Percentiles rank a stretch among this genome's conserved stretches.
Conservation (phyloP, 2,329 filamentous ascomycete genomes). For the Claviceps sp. region DNA sequence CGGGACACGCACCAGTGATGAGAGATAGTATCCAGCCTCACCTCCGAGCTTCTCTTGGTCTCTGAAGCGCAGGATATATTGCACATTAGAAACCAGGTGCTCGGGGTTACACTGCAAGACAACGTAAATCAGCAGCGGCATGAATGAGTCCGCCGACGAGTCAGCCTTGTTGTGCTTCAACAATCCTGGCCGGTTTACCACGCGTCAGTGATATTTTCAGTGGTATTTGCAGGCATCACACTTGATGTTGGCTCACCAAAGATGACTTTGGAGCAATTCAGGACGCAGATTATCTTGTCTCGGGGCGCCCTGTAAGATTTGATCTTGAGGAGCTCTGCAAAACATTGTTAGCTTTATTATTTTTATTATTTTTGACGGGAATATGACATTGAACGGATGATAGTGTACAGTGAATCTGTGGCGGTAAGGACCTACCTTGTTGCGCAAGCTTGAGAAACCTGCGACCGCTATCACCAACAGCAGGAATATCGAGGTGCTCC, state of each 20-base stretch:
- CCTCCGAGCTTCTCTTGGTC: constrained; percentile 95
- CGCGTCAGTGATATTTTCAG: not conserved
- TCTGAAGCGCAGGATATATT: constrained; percentile 92
- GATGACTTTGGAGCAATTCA: constrained; percentile 99
- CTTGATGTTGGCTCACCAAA: constrained; percentile 49
- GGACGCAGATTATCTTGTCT: constrained; percentile 95
- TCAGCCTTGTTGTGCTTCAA: constrained; percentile 86
- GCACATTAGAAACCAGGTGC: constrained; percentile 90
- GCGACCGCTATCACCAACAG: constrained; percentile 71
- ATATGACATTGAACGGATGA: not conserved
- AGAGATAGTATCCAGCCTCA: constrained; percentile 97
- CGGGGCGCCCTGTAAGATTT: constrained; percentile 92
- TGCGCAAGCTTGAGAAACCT: constrained; percentile 83
- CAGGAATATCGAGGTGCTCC: constrained; percentile 83
- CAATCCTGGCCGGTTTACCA: constrained; percentile 47
- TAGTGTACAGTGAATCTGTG: not conserved
- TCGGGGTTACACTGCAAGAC: constrained; percentile 90
- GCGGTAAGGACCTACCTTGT: constrained; percentile 43
- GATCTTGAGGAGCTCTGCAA: constrained; percentile 77
- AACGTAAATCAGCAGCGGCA: constrained; percentile 89
- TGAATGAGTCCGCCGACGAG: constrained; percentile 91
- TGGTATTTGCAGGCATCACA: too few species aligned
- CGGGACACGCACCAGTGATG: constrained; percentile 51
- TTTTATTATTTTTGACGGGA: not conserved
- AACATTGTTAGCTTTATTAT: not conserved